Evolutionary conservation across 1,284 basidiomycete species (phyloP).

Genomic region (Apiotrichum sp.): DNA sequence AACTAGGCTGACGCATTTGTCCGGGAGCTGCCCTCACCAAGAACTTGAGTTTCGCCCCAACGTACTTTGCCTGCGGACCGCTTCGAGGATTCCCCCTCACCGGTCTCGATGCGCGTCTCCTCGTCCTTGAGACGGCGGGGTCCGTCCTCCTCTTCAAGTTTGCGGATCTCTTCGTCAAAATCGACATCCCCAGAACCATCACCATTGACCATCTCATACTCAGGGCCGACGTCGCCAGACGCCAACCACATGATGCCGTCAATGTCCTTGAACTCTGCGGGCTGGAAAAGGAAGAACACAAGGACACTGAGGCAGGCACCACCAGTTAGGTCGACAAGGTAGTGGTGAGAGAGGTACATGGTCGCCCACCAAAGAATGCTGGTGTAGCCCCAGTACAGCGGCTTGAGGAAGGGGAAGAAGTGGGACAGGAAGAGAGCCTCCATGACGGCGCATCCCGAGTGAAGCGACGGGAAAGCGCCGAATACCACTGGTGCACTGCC

Average conservation of each 20-base stretch:
- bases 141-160: constrained; percentile 21
- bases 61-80: constrained; percentile 23
- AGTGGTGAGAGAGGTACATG: constrained; percentile 97
- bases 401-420: constrained; percentile 73
- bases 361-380: constrained; percentile 94
- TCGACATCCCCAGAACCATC: constrained; percentile 27
- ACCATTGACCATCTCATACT: constrained; percentile 37
- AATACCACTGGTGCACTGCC: constrained; percentile 88
- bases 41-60: constrained; percentile 43
- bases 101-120: constrained; percentile 18
- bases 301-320: constrained; percentile 84
- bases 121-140: constrained; percentile 17
- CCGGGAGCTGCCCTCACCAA: constrained; percentile 24
- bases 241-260: constrained; percentile 50
- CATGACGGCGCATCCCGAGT: constrained; percentile 84
- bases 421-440: constrained; percentile 90
- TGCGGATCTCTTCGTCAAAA: constrained; percentile 46
- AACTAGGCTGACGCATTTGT: constrained; percentile 16
- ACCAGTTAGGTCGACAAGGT: constrained; percentile 91
- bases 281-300: constrained; percentile 83
- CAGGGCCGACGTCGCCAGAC: constrained; percentile 5
- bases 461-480: constrained; percentile 92
- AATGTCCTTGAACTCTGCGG: constrained; percentile 64
- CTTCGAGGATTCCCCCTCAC: constrained; percentile 8
- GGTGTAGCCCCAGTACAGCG: constrained; percentile 75